phyloP scores from a whole-genome alignment of 2,329 filamentous ascomycete genomes.

The Bipolaris gigantea region DNA sequence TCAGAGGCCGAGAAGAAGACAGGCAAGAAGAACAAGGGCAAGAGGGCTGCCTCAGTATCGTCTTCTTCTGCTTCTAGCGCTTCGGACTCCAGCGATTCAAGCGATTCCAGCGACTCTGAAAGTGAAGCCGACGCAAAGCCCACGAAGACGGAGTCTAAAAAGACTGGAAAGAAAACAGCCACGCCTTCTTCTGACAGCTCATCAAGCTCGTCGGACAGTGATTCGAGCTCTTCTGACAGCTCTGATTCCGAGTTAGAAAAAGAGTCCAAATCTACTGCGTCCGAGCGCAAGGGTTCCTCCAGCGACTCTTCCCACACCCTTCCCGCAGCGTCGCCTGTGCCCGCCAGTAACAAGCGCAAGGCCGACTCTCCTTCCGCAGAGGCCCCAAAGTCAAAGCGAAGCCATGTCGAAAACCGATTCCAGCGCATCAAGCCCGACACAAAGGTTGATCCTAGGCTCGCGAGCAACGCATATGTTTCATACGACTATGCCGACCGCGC shows the following conservation, averaged over 20 bases:
- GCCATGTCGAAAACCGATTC: conserved; percentile 60
- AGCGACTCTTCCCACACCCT: conserved; percentile 48
- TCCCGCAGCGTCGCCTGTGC: conserved; percentile 31
- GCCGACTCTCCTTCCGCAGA: conserved; percentile 34
- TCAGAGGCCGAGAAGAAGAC: conserved; percentile 29
- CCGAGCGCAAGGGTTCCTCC: conserved; percentile 48
- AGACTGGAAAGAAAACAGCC: conserved; percentile 18
- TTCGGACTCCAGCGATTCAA: conserved; percentile 26
- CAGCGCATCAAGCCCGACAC: conserved; percentile 74
- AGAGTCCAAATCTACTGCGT: background rate
- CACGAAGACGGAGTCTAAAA: conserved; percentile 18
- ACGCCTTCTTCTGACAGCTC: conserved; percentile 28
- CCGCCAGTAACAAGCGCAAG: conserved; percentile 49
- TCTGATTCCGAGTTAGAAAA: conserved; percentile 20
- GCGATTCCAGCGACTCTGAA: conserved; percentile 31
- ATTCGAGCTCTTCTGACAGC: conserved; percentile 23
- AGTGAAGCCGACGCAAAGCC: conserved; percentile 27
- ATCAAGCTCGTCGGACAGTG: conserved; percentile 24
- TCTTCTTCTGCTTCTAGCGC: conserved; percentile 40
- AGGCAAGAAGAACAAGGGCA: conserved; percentile 23
- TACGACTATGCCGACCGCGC: conserved; percentile 90
- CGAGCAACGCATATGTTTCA: conserved; percentile 78
- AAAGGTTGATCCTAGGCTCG: conserved; percentile 67
- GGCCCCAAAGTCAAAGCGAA: conserved; percentile 41
- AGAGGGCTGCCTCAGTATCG: conserved; percentile 31